Evolutionary conservation across 352 stramenopile genomes (phyloP).

Genomic region (Pythium scleroteichum): DNA sequence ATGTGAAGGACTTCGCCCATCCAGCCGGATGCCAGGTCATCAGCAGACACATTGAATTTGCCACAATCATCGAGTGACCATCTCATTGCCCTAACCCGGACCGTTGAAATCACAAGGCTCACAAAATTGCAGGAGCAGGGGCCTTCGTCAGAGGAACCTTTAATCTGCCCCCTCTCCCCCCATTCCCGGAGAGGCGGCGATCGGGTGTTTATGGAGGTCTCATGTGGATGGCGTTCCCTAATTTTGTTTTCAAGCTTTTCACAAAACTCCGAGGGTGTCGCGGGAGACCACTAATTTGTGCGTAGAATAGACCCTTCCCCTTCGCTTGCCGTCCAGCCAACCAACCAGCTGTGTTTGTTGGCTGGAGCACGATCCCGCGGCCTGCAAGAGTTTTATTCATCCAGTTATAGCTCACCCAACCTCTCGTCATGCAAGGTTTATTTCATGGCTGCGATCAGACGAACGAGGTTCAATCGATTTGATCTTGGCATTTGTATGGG

Average conservation of each 20-base stretch:
- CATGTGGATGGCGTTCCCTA: too few species aligned
- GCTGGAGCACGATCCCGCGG: background rate
- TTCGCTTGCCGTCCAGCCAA: background rate
- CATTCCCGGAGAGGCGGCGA: too few species aligned
- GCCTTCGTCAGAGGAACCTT: too few species aligned
- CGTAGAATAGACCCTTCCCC: background rate
- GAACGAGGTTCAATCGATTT: conserved; percentile 4
- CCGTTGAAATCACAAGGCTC: background rate
- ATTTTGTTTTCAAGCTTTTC: too few species aligned
- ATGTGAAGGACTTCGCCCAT: background rate
- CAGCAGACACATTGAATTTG: background rate
- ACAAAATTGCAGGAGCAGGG: too few species aligned
- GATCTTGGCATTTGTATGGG: background rate
- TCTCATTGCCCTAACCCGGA: conserved; percentile 4
- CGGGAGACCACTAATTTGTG: background rate
- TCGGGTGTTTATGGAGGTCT: too few species aligned
- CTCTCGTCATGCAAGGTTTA: conserved; percentile 16
- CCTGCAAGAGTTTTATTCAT: conserved; percentile 30
- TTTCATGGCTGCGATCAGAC: background rate
- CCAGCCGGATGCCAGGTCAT: background rate
- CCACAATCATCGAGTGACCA: conserved; percentile 4
- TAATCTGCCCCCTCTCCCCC: too few species aligned
- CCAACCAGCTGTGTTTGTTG: conserved; percentile 14
- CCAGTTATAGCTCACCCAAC: conserved; percentile 26
- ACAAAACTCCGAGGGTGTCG: background rate